Percentiles rank a stretch among this genome's conserved stretches.
These are phyloP conservation scores for Ustilago crameri DNA, from an alignment of 1,284 basidiomycete species.

Conservation along the genomic window DNA sequence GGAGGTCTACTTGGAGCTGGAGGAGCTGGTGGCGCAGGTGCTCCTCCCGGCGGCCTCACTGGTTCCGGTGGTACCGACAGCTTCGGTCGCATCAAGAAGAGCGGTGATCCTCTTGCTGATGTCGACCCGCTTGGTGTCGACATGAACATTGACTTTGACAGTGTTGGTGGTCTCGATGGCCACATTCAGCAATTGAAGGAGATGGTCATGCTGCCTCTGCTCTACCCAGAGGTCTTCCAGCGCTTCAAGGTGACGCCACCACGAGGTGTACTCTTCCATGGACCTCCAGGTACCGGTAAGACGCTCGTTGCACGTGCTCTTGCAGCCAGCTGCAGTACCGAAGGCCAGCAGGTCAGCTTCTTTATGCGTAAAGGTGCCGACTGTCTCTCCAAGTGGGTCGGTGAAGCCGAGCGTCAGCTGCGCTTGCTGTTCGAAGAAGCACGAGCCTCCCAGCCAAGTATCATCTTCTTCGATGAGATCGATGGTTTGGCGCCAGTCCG, in stretches of 20 bases:
- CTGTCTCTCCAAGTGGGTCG: conserved; percentile 98
- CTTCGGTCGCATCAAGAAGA: conserved; percentile 61
- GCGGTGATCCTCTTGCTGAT: conserved; percentile 81
- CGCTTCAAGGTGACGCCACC: conserved; percentile 94
- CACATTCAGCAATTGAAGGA: conserved; percentile 98
- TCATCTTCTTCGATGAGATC: conserved; percentile 98
- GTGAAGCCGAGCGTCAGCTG: conserved; percentile 96
- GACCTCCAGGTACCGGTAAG: conserved; percentile 68
- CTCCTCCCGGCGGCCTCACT: conserved; percentile 43
- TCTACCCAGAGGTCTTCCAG: conserved; percentile 98
- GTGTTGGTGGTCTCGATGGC: conserved; percentile 95
- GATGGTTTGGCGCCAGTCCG: conserved; percentile 97
- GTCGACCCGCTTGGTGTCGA: conserved; percentile 95
- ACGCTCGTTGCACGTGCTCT: conserved; percentile 80
- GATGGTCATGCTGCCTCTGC: conserved; percentile 93
- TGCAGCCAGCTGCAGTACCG: conserved; percentile 89
- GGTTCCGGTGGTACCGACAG: conserved; percentile 48
- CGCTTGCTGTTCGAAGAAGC: conserved; percentile 97
- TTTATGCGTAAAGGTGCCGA: conserved; percentile 99
- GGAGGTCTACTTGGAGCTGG: conserved; percentile 55
- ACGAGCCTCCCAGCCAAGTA: conserved; percentile 88
- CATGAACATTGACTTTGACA: conserved; percentile 92
- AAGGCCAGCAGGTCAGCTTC: conserved; percentile 92
- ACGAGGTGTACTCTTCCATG: conserved; percentile 90
- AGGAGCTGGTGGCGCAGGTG: conserved; percentile 39